Evolutionary conservation across 2,329 filamentous ascomycete species (phyloP), one percentile per base, ranked within the genome.

Genomic region (Cercospora sp.): DNA sequence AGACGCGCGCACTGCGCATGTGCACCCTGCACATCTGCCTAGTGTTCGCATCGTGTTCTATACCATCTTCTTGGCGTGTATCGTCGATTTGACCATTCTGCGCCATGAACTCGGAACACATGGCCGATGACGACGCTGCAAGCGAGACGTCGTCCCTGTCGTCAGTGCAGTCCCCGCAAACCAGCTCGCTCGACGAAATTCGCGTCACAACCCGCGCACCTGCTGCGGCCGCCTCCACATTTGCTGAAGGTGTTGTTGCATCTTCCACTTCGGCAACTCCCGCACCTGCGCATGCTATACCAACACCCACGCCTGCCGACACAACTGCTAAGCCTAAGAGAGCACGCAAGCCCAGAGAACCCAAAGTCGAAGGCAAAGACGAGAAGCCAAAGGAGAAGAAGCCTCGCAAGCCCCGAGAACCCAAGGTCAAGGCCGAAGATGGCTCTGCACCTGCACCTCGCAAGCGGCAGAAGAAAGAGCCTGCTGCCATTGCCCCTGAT

Each of bases 301-400:
- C 71, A 55, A 77, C 65, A 33, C 77, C 78, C 70, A 76, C 78
- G 61, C 75, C 77, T 45, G 77, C 79, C 66, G 72, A 76, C 69
- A 78, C 80, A 28, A 65, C 72, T 58, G 39, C 69, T 68, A 78
- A 83, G 79, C 75, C 71, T 16, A 78, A 76, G 63, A 53, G 73
- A 36, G 80, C 79, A 23, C 80, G 81, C 33, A 84, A 83, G 73
- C 77, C 77, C 59, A 77, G 76, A 62, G 77, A 79, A 65, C 74
- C 79, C 48, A 68, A 66, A 45, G 45, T 39, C 68, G 70, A 77
- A 64, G 75, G 76, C 64, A 69, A 77, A 73, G 62, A 72, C 42
- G 82, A 81, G 62, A 82, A 82, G 69, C 75, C 79, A 3, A 80
- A 80, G 70, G 76, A 77, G 64, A 79, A 80, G 71, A 83, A 82